Percentiles rank a stretch among this genome's conserved stretches.
Evolutionary conservation across 805 yeast species (phyloP).

Genomic region (Yamadazyma kitorensis): DNA sequence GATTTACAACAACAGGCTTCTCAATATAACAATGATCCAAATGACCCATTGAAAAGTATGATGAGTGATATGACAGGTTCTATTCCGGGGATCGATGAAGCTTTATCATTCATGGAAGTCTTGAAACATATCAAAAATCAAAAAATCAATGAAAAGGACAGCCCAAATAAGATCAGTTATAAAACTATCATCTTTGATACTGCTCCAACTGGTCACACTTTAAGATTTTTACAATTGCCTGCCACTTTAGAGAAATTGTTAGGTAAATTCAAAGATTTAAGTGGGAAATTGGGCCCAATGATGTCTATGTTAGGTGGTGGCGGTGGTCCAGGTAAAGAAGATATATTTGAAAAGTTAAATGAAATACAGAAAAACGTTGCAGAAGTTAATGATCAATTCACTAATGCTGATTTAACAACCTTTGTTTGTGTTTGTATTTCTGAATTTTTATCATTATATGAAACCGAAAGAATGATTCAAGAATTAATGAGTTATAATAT

Average conservation of each 20-base stretch:
- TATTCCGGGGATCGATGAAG: constrained; percentile 98
- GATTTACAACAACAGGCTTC: constrained; percentile 71
- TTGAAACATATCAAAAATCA: constrained; percentile 92
- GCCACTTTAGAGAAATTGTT: constrained; percentile 85
- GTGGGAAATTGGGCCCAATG: constrained; percentile 89
- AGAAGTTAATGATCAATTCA: constrained; percentile 91
- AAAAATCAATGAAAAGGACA: constrained; percentile 20
- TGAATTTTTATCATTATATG: constrained; percentile 92
- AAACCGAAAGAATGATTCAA: constrained; percentile 96
- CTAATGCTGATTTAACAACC: constrained; percentile 93
- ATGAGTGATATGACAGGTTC: constrained; percentile 91
- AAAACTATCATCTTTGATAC: constrained; percentile 95
- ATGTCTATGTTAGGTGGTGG: constrained; percentile 71
- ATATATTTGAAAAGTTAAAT: constrained; percentile 73
- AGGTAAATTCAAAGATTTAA: constrained; percentile 81
- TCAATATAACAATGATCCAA: constrained; percentile 51
- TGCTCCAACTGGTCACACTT: constrained; percentile 99
- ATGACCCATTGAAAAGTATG: constrained; percentile 65
- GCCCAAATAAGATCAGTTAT: constrained; percentile 39
- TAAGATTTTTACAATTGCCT: constrained; percentile 92
- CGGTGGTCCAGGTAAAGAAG: constrained; percentile 65
- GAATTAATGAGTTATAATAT: constrained; percentile 91
- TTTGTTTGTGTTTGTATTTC: constrained; percentile 96
- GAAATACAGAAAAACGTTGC: constrained; percentile 78
- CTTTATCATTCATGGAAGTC: constrained; percentile 95